Evolutionary conservation across 352 stramenopile species (phyloP), one percentile per base, ranked within the genome.

Genomic region (Pythium dissimile): DNA sequence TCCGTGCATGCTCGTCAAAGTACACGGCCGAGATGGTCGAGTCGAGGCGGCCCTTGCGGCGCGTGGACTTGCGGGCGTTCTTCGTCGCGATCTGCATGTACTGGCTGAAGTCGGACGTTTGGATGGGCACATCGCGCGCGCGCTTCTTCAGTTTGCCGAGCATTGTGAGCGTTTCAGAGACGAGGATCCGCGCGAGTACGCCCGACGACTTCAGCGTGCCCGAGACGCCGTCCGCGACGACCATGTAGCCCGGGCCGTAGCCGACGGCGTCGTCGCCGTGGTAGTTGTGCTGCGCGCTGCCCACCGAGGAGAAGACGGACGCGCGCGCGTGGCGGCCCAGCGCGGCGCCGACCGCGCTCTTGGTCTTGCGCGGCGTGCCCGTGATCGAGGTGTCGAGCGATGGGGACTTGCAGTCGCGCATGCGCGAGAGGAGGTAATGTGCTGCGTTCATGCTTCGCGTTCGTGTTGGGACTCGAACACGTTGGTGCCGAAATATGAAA

Each of bases 201-300:
- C 83, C 83, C 11, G 81, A 92, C 2, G 83, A 79, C 63, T 95
- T 95, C 63, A 86, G 84, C 11, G 86, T 95, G 32, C 86, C 84
- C 2, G 86, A 94, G 21, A 95, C 86, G 46, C 86, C 86, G 67
- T 95, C 86, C 2, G 83, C 81, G 18, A 93, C 76, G 20, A 93
- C 84, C 84, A 95, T 93, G 69, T 89, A 95, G 37, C 77, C 69
- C 3, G 83, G 81, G 0, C 86, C 86, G 57, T 88, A 95, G n/a
- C 83, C 86, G 20, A 93, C 79, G 1, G 86, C 86, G 53, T 95
- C 86, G 66, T 95, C 86, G 32, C 84, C 86, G 48, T 94, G 84
- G 66, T 91, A 95, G 53, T 70, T 83, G 68, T 93, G 80, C 44
- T 75, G 71, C 8, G 86, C 83, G 44, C 75, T 89, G 35, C 76